phyloP scores from a whole-genome alignment of 805 yeast genomes.

The Metschnikowia rubicola region DNA sequence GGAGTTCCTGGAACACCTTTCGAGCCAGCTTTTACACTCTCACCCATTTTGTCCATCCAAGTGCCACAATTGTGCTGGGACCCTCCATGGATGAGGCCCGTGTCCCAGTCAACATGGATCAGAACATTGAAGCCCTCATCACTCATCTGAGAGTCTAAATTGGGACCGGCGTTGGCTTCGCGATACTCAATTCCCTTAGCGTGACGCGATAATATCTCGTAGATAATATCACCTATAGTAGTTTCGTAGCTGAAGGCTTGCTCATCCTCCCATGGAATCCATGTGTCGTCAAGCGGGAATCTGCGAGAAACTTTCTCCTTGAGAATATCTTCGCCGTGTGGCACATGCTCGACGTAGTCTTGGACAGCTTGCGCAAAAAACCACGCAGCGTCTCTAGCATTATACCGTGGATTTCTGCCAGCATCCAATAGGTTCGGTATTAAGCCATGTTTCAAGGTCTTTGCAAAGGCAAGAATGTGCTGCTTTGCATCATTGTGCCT shows the following conservation, averaged over 20 bases:
- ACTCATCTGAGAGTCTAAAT: slow-evolving; percentile 85
- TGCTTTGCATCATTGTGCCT: slow-evolving; percentile 73
- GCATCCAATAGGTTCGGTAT: slow-evolving; percentile 92
- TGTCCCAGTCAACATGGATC: slow-evolving; percentile 79
- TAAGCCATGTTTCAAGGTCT: slow-evolving; percentile 89
- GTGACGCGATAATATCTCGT: slow-evolving; percentile 81
- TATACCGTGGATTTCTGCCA: slow-evolving; percentile 89
- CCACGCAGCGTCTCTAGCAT: slow-evolving; percentile 98
- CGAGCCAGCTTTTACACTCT: slow-evolving; percentile 74
- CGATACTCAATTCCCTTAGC: slow-evolving; percentile 84
- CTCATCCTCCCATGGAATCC: slow-evolving; percentile 62
- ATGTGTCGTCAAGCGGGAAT: slow-evolving; percentile 85
- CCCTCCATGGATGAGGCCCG: slow-evolving; percentile 88
- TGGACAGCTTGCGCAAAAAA: slow-evolving; percentile 87
- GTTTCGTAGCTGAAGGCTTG: slow-evolving; percentile 72
- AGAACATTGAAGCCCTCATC: slow-evolving; percentile 89
- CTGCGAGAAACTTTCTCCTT: slow-evolving; percentile 74
- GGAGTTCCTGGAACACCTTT: slow-evolving; percentile 98
- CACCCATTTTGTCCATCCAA: slow-evolving; percentile 99
- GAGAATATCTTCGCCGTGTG: slow-evolving; percentile 64
- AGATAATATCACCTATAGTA: slow-evolving; percentile 71
- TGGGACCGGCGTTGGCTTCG: slow-evolving; percentile 93
- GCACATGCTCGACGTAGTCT: slow-evolving; percentile 67
- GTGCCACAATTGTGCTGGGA: slow-evolving; percentile 94
- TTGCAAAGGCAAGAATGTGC: slow-evolving; percentile 84